Evolutionary conservation across 2,329 filamentous ascomycete genomes (phyloP).

Genomic region (Trichophyton mentagrophytes): DNA sequence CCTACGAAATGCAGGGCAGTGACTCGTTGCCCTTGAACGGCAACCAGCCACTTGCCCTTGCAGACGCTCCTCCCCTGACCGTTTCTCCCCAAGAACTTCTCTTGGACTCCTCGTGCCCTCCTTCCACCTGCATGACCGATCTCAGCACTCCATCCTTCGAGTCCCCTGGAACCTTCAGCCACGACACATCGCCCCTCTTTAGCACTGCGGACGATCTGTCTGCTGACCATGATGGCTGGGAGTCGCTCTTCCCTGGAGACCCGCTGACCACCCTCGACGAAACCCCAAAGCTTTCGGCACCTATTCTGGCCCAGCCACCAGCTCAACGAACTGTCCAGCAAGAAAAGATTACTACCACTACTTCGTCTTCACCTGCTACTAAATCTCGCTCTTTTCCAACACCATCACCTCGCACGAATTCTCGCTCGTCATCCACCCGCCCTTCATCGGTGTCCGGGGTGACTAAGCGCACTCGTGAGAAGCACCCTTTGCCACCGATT

Average conservation of each 20-base stretch:
- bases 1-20: background rate
- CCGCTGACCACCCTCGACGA: background rate
- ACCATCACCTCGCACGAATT: background rate
- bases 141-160: slow-evolving; percentile 72
- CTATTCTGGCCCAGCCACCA: background rate
- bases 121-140: slow-evolving; percentile 68
- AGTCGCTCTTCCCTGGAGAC: slow-evolving; percentile 41
- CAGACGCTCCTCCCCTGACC: slow-evolving; percentile 33
- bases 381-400: background rate
- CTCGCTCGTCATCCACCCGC: slow-evolving; percentile 25
- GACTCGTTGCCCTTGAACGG: background rate
- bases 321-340: background rate
- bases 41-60: background rate
- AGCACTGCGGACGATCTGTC: slow-evolving; percentile 45
- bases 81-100: slow-evolving; percentile 75
- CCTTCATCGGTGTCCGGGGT: slow-evolving; percentile 61
- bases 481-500: slow-evolving; percentile 63
- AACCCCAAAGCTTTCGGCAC: background rate
- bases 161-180: slow-evolving; percentile 58
- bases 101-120: slow-evolving; percentile 59
- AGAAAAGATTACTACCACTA: background rate
- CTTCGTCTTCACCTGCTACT: background rate
- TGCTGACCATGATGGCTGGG: slow-evolving; percentile 49
- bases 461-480: slow-evolving; percentile 60
- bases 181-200: slow-evolving; percentile 69